Conservation (phyloP, 345 rosid genomes). For the Psidium guajava region DNA sequence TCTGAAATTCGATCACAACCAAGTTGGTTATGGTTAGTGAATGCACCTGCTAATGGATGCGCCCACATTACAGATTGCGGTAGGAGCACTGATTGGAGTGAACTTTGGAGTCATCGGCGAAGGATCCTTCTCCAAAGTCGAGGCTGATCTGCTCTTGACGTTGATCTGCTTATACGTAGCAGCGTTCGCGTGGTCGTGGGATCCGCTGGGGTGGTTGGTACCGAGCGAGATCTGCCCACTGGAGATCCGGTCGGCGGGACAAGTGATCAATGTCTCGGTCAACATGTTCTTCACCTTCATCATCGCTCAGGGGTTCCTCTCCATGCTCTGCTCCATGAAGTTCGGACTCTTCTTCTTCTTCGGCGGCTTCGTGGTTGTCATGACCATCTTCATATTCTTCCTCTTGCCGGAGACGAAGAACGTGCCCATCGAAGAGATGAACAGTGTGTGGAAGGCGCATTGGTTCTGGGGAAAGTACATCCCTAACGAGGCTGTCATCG, state of each 20-base stretch:
- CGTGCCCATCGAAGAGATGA: slow-evolving; percentile 42
- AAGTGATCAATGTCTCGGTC: slow-evolving; percentile 32
- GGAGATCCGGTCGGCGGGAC: slow-evolving; percentile 41
- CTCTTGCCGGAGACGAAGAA: slow-evolving; percentile 38
- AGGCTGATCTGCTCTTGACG: slow-evolving; percentile 14
- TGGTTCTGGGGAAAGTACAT: slow-evolving; percentile 36
- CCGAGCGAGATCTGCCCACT: slow-evolving; percentile 42
- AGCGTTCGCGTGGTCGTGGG: slow-evolving; percentile 63
- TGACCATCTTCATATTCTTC: slow-evolving; percentile 30
- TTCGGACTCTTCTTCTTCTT: slow-evolving; percentile 49
- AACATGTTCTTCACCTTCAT: slow-evolving; percentile 52
- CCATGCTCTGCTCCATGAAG: slow-evolving; percentile 48
- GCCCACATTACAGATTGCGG: background rate
- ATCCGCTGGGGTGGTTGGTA: slow-evolving; percentile 48
- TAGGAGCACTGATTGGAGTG: slow-evolving; percentile 14
- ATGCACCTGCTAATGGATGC: background rate
- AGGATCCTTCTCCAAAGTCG: slow-evolving; percentile 5
- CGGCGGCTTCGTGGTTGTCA: slow-evolving; percentile 16
- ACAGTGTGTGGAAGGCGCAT: slow-evolving; percentile 32
- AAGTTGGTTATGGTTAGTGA: background rate
- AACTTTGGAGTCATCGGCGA: slow-evolving; percentile 19
- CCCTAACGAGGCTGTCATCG: slow-evolving; percentile 14
- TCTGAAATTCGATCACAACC: background rate
- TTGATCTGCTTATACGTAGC: slow-evolving; percentile 32
- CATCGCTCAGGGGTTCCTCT: slow-evolving; percentile 34